These are phyloP conservation scores for Tremella yokohamensis DNA, from an alignment of 768 basidiomycete species.

Conservation along the genomic window DNA sequence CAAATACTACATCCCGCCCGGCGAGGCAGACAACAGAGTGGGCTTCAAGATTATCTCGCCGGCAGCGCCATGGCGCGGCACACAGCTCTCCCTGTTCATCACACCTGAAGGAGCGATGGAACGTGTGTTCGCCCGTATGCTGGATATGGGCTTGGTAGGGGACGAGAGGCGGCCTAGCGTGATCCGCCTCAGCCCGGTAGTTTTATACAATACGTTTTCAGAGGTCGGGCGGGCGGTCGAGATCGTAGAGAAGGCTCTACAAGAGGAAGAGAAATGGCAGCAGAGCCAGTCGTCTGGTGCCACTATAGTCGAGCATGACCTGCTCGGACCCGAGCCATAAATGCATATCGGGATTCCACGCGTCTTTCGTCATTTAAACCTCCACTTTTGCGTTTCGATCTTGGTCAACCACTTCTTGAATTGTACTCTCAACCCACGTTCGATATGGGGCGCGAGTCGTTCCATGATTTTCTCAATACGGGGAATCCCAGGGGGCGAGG, in stretches of 20 bases:
- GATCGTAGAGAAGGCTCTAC: constrained; percentile 59
- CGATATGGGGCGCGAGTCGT: too few species aligned
- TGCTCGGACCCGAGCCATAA: too few species aligned
- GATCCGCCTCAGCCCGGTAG: constrained; percentile 78
- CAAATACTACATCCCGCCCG: constrained; percentile 60
- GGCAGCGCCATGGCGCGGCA: constrained; percentile 64
- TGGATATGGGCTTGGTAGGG: constrained; percentile 73
- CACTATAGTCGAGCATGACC: too few species aligned
- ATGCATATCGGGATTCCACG: too few species aligned
- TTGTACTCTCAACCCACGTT: too few species aligned
- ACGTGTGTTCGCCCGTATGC: constrained; percentile 61
- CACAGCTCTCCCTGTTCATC: constrained; percentile 79
- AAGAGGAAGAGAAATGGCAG: constrained; percentile 29
- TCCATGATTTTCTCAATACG: too few species aligned
- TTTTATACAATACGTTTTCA: constrained; percentile 76
- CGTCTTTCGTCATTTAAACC: too few species aligned
- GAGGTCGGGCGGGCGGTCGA: constrained; percentile 71
- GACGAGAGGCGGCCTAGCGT: constrained; percentile 91
- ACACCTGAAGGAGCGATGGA: constrained; percentile 61
- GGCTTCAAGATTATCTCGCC: constrained; percentile 95
- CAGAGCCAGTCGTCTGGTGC: too few species aligned
- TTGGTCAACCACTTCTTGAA: too few species aligned
- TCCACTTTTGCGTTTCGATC: too few species aligned
- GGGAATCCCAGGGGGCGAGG: constrained; percentile 15
- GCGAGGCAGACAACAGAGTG: constrained; percentile 44